Conservation (phyloP, 805 yeast genomes). For the Candida wancherniae region DNA sequence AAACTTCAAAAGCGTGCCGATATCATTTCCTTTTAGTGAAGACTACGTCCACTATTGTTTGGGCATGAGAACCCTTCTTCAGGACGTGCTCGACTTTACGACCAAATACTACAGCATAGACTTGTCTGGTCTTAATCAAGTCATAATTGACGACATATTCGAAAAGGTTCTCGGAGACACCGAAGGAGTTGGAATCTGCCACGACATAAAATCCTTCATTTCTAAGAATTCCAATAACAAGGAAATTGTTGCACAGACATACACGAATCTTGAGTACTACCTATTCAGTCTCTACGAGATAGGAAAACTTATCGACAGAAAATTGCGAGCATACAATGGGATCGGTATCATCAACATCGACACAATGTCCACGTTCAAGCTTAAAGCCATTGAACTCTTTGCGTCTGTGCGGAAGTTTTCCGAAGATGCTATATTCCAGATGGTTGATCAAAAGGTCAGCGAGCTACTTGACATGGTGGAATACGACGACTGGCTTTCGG, state of each 20-base stretch:
- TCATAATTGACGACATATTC: conserved; percentile 54
- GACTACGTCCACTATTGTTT: conserved; percentile 85
- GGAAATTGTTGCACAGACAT: conserved; percentile 85
- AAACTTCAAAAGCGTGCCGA: conserved; percentile 49
- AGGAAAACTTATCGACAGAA: conserved; percentile 40
- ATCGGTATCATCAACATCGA: conserved; percentile 38
- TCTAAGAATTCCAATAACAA: conserved; percentile 69
- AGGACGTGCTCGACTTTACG: conserved; percentile 59
- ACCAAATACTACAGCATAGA: conserved; percentile 61
- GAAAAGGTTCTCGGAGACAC: conserved; percentile 60
- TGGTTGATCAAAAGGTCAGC: conserved; percentile 75
- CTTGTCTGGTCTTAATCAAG: conserved; percentile 51
- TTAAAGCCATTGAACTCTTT: conserved; percentile 51
- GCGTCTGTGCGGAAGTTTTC: conserved; percentile 61
- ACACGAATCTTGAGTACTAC: conserved; percentile 84
- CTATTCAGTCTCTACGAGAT: conserved; percentile 69
- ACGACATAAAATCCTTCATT: conserved; percentile 49
- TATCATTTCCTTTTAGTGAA: conserved; percentile 75
- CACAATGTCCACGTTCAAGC: conserved; percentile 33
- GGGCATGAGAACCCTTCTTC: conserved; percentile 60
- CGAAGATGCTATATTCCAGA: conserved; percentile 73
- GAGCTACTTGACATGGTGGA: conserved; percentile 81
- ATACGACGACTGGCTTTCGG: conserved; percentile 72
- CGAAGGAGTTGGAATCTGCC: conserved; percentile 52
- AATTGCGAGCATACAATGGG: conserved; percentile 35